Evolutionary conservation across 108 stramenopile genomes (phyloP), one percentile per base, ranked within the genome.

Genomic region (Thalassiosira profunda): DNA sequence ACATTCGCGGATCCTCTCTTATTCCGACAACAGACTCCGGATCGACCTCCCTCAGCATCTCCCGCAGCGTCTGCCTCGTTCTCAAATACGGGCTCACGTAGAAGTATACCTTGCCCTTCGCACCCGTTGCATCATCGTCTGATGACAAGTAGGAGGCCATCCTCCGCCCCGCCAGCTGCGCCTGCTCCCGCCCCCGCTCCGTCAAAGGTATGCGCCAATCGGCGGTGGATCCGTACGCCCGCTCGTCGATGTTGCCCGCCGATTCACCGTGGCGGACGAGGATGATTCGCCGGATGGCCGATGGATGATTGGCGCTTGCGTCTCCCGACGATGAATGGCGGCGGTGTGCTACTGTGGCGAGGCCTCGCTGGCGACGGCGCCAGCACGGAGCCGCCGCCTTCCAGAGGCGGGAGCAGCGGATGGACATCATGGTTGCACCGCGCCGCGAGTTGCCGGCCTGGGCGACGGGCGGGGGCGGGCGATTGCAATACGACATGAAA

Each of bases 191-290:
- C n/a, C 63, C 74, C 28, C 58, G 21, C 25, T 74, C 53, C 0
- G 86, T 87, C 34, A 90, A 47, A 4, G 84, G 83, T 29, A 91
- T 85, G 58, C 80, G 74, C 89, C 89, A 91, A 70, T 93, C 76
- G 4, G 76, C 76, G 35, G 76, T 77, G 5, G 67, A 84, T 5
- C 84, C 84, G 69, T 91, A 93, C 5, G 83, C 71, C 24, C 56
- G 75, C 42, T 84, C 86, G 70, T 88, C 87, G 3, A 88, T 80
- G 66, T 93, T 93, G 11, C 92, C 92, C 41, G 85, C 33, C 1
- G 74, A 78, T 63, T 91, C 84, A 12, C 88, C 92, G 67, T 93
- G 92, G 31, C 92, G 67, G 28, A 86, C 52, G 8, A 93, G 58
- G 23, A 93, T 87, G 37, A 94, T 88, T 25, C 86, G 85, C 54